A percentile compares a stretch with the other conserved stretches of the same genome.
Evolutionary conservation across 208 protist species (phyloP).

Genomic region (Wallacemonas sp.): DNA sequence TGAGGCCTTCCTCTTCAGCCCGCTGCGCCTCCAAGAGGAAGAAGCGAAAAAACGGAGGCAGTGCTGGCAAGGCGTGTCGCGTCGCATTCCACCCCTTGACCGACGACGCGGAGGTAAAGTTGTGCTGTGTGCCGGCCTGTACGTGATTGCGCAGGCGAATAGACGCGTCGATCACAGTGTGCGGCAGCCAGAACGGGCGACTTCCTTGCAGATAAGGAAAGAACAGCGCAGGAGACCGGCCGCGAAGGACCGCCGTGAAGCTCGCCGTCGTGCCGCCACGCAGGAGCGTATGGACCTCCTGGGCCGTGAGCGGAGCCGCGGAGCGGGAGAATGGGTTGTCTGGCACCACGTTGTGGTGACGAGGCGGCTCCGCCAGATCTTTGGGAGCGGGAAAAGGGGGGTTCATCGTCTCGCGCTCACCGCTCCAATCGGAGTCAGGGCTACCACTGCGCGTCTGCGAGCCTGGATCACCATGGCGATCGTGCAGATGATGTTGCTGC

Average conservation of each 20-base stretch:
- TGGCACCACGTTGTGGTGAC: neutral
- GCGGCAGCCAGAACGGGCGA: constrained; percentile 37
- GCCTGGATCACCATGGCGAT: no score
- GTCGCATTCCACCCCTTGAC: neutral
- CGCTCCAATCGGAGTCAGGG: no score
- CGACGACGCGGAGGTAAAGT: neutral
- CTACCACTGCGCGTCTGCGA: no score
- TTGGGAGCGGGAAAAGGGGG: neutral
- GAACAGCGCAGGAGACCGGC: constrained; percentile 32
- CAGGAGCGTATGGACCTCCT: constrained; percentile 8
- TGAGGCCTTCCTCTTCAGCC: neutral
- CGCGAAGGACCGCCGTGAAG: constrained; percentile 5
- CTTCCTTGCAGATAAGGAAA: constrained; percentile 48
- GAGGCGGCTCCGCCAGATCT: neutral
- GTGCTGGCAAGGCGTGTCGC: neutral
- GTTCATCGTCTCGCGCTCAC: no score
- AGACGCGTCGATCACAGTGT: constrained; percentile 20
- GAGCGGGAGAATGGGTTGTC: no score
- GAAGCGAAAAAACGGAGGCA: constrained; percentile 18
- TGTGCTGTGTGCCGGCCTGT: neutral
- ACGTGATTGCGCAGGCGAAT: neutral
- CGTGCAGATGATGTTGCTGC: no score
- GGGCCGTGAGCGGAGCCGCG: neutral
- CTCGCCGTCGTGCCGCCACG: constrained; percentile 7
- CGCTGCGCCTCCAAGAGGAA: constrained; percentile 17